Percentiles rank a stretch among this genome's conserved stretches.
Evolutionary conservation across 371 early-diverging fungal species (phyloP).

Genomic region (Lichtheimia hyalospora): DNA sequence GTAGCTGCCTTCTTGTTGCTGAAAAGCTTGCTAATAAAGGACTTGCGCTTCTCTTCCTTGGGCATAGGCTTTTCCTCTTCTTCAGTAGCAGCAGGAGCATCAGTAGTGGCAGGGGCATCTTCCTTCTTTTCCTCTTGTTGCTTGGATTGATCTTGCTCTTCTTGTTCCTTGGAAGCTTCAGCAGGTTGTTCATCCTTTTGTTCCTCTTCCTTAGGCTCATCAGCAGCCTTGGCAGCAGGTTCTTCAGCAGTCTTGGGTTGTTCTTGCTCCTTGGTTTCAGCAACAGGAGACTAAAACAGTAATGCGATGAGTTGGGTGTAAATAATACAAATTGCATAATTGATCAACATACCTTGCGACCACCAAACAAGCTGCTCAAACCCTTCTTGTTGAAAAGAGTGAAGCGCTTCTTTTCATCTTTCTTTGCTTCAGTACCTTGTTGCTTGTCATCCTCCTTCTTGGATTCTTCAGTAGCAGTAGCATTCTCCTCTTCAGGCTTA

Average conservation of each 20-base stretch:
- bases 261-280: not conserved
- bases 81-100: constrained; percentile 3
- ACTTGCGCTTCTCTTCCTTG: constrained; percentile 10
- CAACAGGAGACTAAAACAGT: constrained; percentile 3
- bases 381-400: constrained; percentile 15
- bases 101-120: not conserved
- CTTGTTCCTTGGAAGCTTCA: not conserved
- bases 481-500: constrained; percentile 4
- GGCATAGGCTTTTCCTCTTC: too few species aligned
- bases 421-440: not conserved
- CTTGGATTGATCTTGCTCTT: constrained; percentile 1
- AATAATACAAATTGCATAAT: not conserved
- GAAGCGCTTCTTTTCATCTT: constrained; percentile 5
- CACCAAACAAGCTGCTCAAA: constrained; percentile 11
- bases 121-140: not conserved
- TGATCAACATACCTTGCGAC: constrained; percentile 2
- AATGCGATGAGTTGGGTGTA: not conserved
- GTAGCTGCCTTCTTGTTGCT: constrained; percentile 6
- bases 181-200: not conserved
- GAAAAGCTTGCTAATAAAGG: constrained; percentile 13
- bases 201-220: constrained; percentile 13
- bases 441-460: constrained; percentile 3
- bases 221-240: not conserved
- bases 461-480: not conserved
- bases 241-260: not conserved